phyloP scores from a whole-genome alignment of 371 early-diverging fungal genomes.

The Smittium culicis region DNA sequence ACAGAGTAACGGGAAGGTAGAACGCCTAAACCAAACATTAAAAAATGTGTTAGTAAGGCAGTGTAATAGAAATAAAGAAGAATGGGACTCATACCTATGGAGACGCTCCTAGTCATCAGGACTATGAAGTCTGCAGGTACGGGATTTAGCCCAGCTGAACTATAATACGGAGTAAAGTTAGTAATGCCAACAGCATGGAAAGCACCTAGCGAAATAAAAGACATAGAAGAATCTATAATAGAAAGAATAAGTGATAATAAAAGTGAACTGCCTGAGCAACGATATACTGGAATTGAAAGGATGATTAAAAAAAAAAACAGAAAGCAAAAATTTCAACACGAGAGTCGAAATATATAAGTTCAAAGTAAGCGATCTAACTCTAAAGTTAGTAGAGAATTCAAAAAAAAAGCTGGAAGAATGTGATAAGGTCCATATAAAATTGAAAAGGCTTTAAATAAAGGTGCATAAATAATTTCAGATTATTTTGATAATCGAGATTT shows the following conservation, averaged over 20 bases:
- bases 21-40: conserved; percentile 26
- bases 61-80: not conserved
- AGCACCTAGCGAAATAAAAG: not conserved
- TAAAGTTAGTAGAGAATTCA: not conserved
- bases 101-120: not conserved
- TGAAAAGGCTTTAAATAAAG: not conserved
- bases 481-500: not conserved
- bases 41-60: conserved; percentile 8
- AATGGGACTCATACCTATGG: conserved; percentile 6
- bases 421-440: not conserved
- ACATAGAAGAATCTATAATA: not conserved
- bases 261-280: not conserved
- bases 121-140: not conserved
- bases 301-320: not conserved
- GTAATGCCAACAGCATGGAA: not conserved
- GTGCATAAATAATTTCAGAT: not conserved
- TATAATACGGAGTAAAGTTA: not conserved
- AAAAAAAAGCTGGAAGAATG: not conserved
- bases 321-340: not conserved
- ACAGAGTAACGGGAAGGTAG: conserved; percentile 26
- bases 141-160: not conserved
- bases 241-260: not conserved
- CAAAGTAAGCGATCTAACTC: not conserved
- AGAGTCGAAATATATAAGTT: not conserved
- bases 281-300: not conserved